phyloP scores from a whole-genome alignment of 2,329 filamentous ascomycete species.

The Metarhizium humberi region DNA sequence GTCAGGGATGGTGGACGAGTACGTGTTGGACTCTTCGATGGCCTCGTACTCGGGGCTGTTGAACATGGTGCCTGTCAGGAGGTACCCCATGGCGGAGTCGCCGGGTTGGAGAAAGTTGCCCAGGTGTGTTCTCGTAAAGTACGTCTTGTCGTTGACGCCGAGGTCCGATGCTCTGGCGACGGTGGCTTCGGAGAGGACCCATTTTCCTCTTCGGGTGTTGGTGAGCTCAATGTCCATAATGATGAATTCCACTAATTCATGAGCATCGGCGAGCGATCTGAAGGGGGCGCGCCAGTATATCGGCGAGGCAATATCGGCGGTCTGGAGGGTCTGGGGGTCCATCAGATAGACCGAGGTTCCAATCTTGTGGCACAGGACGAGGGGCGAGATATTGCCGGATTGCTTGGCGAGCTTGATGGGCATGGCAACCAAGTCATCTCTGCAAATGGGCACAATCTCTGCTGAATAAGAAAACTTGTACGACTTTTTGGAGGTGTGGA shows the following conservation, averaged over 20 bases:
- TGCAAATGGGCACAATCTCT: constrained; percentile 89
- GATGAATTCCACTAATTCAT: constrained; percentile 83
- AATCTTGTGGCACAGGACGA: constrained; percentile 78
- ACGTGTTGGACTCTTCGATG: constrained; percentile 67
- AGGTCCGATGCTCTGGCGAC: constrained; percentile 82
- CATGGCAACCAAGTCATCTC: constrained; percentile 91
- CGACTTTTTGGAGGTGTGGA: constrained; percentile 80
- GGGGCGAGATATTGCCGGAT: constrained; percentile 77
- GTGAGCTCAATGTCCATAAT: constrained; percentile 87
- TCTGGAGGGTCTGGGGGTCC: constrained; percentile 86
- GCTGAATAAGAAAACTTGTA: constrained; percentile 93
- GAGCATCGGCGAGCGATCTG: constrained; percentile 69
- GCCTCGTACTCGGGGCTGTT: constrained; percentile 82
- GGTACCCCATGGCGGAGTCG: constrained; percentile 91
- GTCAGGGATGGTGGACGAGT: constrained; percentile 74
- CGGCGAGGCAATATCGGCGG: constrained; percentile 69
- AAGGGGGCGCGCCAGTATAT: constrained; percentile 93
- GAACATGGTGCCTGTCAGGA: constrained; percentile 81
- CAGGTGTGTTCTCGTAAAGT: constrained; percentile 84
- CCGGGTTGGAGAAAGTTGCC: constrained; percentile 78
- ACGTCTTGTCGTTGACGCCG: constrained; percentile 76
- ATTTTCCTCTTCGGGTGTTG: constrained; percentile 68
- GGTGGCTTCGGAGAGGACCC: constrained; percentile 76
- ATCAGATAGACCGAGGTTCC: constrained; percentile 85
- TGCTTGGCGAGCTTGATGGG: constrained; percentile 83